Base-by-base conservation (phyloP, 164 flowering plant genomes). In the Santalum album region DNA sequence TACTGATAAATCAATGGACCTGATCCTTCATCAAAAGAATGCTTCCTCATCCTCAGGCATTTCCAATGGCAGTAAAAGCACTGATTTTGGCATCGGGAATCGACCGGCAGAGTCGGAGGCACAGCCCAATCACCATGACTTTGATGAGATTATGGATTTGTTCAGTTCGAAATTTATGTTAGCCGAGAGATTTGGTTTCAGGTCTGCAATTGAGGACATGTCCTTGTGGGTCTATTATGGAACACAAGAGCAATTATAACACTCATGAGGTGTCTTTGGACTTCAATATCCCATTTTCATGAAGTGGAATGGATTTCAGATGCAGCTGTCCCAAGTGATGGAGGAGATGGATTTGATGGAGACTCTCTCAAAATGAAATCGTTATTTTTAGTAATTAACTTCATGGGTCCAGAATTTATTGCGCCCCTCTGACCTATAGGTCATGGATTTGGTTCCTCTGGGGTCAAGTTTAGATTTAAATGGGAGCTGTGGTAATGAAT, bases 321-420 rank as follows among this genome's bases (percentile, higher is more conserved):
- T 65, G 69, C 58, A 47, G n/a, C n/a, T n/a, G 35, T 53, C 23
- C 48, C 65, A 56, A 16, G 16, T 11, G 44, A 69, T 51, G 64
- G 64, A 43, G 57, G 84, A 76, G 69, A 62, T 76, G 62, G 78
- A 68, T 55, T 49, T 79, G 62, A 20, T 72, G 67, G 78, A 72
- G 65, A 69, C n/a, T n/a, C n/a, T n/a, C n/a, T n/a, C n/a, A n/a
- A n/a, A n/a, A n/a, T n/a, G n/a, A n/a, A n/a, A n/a, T n/a, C n/a
- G n/a, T n/a, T n/a, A n/a, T n/a, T n/a, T n/a, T n/a, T n/a, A n/a
- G n/a, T n/a, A n/a, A n/a, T n/a, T n/a, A n/a, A n/a, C n/a, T n/a
- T n/a, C n/a, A n/a, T n/a, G n/a, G n/a, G n/a, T n/a, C n/a, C n/a
- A n/a, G n/a, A n/a, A n/a, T n/a, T n/a, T n/a, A n/a, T n/a, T n/a